Evolutionary conservation across 345 rosid species (phyloP).

Genomic region (Pseudoturritis turrita): DNA sequence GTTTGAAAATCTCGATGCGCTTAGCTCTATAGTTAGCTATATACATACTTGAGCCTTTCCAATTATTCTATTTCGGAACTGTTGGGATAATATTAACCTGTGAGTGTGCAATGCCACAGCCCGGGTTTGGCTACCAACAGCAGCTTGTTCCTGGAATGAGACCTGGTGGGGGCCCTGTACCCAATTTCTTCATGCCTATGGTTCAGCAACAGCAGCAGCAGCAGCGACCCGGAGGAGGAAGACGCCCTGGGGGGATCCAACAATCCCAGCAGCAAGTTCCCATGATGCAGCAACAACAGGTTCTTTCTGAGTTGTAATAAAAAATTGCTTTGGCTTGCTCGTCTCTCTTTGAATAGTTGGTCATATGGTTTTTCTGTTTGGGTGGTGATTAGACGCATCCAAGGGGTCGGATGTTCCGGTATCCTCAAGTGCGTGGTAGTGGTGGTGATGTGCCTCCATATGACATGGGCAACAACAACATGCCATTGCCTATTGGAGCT

Average conservation of each 20-base stretch:
- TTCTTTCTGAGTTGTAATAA: conserved; percentile 10
- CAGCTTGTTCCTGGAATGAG: conserved; percentile 97
- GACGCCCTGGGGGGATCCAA: conserved; percentile 66
- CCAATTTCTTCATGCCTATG: conserved; percentile 86
- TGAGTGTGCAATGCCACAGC: conserved; percentile 36
- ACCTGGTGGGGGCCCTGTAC: conserved; percentile 68
- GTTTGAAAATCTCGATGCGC: background rate
- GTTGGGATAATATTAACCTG: background rate
- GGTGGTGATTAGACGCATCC: conserved; percentile 64
- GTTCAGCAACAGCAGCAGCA: conserved; percentile 90
- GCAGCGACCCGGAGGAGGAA: conserved; percentile 73
- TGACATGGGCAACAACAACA: conserved; percentile 50
- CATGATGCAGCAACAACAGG: conserved; percentile 69
- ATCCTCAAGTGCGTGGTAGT: conserved; percentile 70
- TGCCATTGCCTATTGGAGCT: conserved; percentile 68
- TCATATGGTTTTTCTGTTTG: background rate
- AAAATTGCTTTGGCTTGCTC: background rate
- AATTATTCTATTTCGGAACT: background rate
- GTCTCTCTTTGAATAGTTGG: background rate
- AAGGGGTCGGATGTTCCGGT: conserved; percentile 63
- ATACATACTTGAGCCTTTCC: background rate
- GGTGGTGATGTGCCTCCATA: conserved; percentile 52
- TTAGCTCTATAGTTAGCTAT: background rate
- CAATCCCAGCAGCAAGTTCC: conserved; percentile 76
- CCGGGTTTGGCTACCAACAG: conserved; percentile 94